Percentiles rank a stretch among this genome's conserved stretches.
Conservation (phyloP, 2,329 filamentous ascomycete genomes). For the Trichoderma sp. region DNA sequence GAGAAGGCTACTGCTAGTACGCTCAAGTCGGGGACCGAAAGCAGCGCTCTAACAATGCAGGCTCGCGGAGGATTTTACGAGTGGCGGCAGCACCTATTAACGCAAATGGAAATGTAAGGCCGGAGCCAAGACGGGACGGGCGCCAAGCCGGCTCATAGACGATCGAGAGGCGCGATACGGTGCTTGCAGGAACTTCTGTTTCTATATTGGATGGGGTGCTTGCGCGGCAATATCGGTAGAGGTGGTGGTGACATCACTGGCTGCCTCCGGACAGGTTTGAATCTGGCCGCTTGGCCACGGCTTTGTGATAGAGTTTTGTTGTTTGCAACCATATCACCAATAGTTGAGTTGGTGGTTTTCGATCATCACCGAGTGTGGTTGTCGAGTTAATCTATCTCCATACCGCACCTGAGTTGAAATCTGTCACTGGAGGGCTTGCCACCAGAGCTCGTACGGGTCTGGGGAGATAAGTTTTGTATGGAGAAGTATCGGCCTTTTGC, state of each 20-base stretch:
- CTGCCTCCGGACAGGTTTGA: neutral
- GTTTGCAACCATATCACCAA: neutral
- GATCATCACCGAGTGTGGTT: neutral
- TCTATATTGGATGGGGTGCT: neutral
- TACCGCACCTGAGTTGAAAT: neutral
- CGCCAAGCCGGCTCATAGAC: conserved; percentile 6
- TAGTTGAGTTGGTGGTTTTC: neutral
- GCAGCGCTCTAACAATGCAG: neutral
- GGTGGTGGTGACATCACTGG: conserved; percentile 10
- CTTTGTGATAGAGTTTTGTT: neutral
- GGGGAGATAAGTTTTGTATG: neutral
- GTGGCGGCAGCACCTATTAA: neutral
- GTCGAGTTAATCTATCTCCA: neutral
- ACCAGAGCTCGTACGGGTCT: neutral
- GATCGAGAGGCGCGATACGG: neutral
- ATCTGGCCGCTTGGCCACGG: neutral
- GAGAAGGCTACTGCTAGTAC: neutral
- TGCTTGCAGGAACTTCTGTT: conserved; percentile 18
- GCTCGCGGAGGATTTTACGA: neutral
- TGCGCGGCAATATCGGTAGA: neutral
- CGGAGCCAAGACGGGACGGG: conserved; percentile 15
- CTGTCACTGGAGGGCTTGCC: neutral
- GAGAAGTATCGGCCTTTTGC: neutral
- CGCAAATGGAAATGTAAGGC: neutral
- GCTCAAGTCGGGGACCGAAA: neutral